These are phyloP conservation scores for Aspergillus pseudotamarii DNA, from an alignment of 2,329 filamentous ascomycete species.

Conservation along the genomic window DNA sequence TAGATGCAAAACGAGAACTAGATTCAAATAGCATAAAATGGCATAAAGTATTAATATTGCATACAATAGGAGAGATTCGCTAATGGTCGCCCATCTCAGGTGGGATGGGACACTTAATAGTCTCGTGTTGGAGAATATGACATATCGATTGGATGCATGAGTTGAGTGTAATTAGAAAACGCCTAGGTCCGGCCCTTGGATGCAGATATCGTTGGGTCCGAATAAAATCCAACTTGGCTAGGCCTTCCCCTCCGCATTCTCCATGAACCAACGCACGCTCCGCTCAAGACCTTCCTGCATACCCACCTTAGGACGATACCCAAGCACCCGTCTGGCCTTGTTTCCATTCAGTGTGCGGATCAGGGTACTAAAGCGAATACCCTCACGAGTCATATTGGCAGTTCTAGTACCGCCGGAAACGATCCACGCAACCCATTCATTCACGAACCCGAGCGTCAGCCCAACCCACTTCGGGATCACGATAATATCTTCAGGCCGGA, in stretches of 20 bases:
- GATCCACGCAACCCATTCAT: slow-evolving; percentile 10
- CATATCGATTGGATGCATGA: too few species aligned
- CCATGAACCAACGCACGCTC: slow-evolving; percentile 9
- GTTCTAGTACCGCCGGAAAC: neutral
- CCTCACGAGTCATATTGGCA: slow-evolving; percentile 11
- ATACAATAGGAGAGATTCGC: too few species aligned
- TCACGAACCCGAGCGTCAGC: slow-evolving; percentile 2
- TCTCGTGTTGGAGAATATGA: too few species aligned
- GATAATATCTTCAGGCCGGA: slow-evolving; percentile 4
- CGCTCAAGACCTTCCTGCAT: slow-evolving; percentile 10
- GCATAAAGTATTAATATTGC: too few species aligned
- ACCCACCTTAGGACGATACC: neutral
- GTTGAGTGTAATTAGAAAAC: too few species aligned
- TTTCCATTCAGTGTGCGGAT: slow-evolving; percentile 2
- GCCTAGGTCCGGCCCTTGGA: too few species aligned
- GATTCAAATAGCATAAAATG: too few species aligned
- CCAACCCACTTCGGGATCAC: slow-evolving; percentile 11
- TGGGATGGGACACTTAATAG: too few species aligned
- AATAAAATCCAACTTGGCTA: too few species aligned
- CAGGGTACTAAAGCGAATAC: slow-evolving; percentile 11
- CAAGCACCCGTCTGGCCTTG: slow-evolving; percentile 11
- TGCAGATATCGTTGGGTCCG: too few species aligned
- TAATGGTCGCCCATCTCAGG: too few species aligned
- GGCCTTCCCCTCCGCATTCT: neutral
- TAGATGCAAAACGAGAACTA: too few species aligned